Percentiles rank a stretch among this genome's conserved stretches.
Conservation (phyloP, 306 rosid species). For the Lotus japonicus region DNA sequence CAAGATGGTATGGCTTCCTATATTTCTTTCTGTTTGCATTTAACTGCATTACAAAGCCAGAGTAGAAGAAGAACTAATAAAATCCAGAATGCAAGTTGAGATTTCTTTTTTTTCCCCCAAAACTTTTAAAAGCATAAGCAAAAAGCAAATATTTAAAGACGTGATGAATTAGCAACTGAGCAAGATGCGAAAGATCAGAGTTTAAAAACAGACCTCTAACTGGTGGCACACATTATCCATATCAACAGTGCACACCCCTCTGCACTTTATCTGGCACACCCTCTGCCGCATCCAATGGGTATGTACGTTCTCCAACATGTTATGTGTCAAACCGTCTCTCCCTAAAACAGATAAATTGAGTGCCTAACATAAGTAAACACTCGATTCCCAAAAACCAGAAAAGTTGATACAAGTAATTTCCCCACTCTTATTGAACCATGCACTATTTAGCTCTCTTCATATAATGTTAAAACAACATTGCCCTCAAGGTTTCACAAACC, state of each 20-base stretch:
- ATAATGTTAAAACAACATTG: neutral
- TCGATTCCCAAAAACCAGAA: neutral
- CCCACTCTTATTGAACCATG: neutral
- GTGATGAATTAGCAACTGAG: neutral
- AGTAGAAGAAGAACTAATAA: neutral
- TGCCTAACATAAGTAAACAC: too few relatives aligned
- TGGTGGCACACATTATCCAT: constrained; percentile 71
- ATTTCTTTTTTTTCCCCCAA: neutral
- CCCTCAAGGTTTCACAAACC: neutral
- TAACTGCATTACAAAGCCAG: neutral
- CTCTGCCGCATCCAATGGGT: constrained; percentile 73
- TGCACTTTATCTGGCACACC: constrained; percentile 84
- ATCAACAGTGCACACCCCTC: constrained; percentile 74
- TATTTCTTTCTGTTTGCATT: neutral
- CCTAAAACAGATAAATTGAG: constrained; percentile 37
- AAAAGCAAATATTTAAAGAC: neutral
- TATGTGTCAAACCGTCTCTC: constrained; percentile 89
- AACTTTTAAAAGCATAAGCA: neutral
- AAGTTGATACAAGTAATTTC: neutral
- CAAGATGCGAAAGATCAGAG: neutral
- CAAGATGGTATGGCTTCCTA: too few relatives aligned
- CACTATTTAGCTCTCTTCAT: neutral
- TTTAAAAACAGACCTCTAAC: constrained; percentile 55
- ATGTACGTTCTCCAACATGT: constrained; percentile 91
- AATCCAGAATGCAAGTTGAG: neutral